These are phyloP conservation scores for Colletotrichum phormii DNA, from an alignment of 2,329 filamentous ascomycete genomes.

Conservation along the genomic window DNA sequence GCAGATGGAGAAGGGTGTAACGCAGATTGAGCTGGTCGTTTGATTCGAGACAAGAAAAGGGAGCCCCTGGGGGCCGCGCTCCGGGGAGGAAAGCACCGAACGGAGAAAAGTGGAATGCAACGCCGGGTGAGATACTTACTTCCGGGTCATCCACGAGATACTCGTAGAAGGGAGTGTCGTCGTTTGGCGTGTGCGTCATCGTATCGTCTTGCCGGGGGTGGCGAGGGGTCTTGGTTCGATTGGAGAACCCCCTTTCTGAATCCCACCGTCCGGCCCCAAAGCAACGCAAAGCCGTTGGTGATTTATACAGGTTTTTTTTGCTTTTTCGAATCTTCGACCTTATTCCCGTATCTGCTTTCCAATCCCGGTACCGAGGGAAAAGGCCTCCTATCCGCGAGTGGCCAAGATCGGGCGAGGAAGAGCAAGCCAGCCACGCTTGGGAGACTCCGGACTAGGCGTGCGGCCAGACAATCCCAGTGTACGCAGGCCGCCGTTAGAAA, in stretches of 20 bases:
- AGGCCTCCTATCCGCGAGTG: slow-evolving; percentile 8
- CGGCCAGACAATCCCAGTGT: slow-evolving; percentile 15
- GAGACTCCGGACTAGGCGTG: slow-evolving; percentile 12
- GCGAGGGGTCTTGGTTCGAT: background rate
- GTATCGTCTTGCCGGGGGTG: slow-evolving; percentile 10
- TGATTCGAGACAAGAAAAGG: background rate
- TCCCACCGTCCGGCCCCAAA: slow-evolving; percentile 9
- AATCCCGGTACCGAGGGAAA: slow-evolving; percentile 12
- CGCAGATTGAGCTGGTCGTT: background rate
- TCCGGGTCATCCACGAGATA: slow-evolving; percentile 29
- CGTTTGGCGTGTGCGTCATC: slow-evolving; percentile 26
- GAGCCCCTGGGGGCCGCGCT: background rate
- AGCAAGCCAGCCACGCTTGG: slow-evolving; percentile 21
- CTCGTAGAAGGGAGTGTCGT: slow-evolving; percentile 25
- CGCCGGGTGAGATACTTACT: slow-evolving; percentile 22
- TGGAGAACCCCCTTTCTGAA: slow-evolving; percentile 23
- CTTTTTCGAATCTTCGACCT: slow-evolving; percentile 9
- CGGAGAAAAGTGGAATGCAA: background rate
- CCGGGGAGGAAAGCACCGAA: background rate
- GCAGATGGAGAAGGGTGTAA: background rate
- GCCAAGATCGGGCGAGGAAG: slow-evolving; percentile 27
- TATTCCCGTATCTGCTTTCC: slow-evolving; percentile 4
- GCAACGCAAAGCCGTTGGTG: slow-evolving; percentile 14
- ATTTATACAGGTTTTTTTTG: slow-evolving; percentile 27
- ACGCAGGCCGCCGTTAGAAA: slow-evolving; percentile 5